Conservation (phyloP, 2,329 filamentous ascomycete genomes). For the Lojkania enalia region DNA sequence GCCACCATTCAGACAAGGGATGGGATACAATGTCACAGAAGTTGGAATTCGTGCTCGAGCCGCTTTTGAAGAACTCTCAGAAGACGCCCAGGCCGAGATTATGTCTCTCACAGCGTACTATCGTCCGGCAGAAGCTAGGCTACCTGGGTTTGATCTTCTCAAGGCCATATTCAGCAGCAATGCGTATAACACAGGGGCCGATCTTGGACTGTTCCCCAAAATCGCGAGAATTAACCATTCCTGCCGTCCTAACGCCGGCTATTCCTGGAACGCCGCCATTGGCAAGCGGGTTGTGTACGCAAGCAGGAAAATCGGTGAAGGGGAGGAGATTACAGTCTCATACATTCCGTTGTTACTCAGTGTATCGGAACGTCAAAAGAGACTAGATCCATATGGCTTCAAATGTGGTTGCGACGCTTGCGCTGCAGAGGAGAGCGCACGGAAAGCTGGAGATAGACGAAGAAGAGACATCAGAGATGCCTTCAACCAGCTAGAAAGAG, state of each 20-base stretch:
- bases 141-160: conserved; percentile 21
- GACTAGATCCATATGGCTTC: conserved; percentile 42
- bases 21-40: conserved; percentile 29
- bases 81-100: conserved; percentile 25
- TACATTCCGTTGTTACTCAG: conserved; percentile 43
- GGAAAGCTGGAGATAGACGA: conserved; percentile 30
- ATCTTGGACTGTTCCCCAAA: conserved; percentile 40
- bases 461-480: conserved; percentile 31
- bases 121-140: conserved; percentile 6
- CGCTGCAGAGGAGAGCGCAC: conserved; percentile 21
- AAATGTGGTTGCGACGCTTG: conserved; percentile 45
- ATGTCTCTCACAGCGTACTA: conserved; percentile 33
- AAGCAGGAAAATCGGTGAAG: conserved; percentile 39
- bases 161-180: conserved; percentile 42
- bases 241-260: conserved; percentile 43
- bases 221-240: conserved; percentile 44
- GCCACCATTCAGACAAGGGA: conserved; percentile 29
- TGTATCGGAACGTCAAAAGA: conserved; percentile 33
- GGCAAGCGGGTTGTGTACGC: conserved; percentile 42
- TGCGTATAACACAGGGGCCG: conserved; percentile 37
- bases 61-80: conserved; percentile 30
- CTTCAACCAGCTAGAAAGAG: conserved; percentile 30
- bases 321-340: conserved; percentile 47
- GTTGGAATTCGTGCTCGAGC: conserved; percentile 25
- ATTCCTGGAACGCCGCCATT: conserved; percentile 39